Evolutionary conservation across 345 rosid species (phyloP).

Genomic region (Dipteronia dyeriana): DNA sequence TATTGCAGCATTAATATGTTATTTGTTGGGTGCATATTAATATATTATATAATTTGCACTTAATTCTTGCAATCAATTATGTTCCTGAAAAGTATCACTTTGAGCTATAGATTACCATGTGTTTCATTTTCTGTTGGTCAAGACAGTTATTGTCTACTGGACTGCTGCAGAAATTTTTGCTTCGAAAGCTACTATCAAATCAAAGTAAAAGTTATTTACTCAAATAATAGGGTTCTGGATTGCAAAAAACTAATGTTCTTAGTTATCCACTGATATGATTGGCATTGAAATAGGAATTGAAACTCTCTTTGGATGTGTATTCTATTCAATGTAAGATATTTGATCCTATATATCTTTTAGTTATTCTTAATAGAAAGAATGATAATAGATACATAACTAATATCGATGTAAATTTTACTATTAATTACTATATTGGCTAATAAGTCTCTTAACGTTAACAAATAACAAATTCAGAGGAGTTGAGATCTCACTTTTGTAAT

Average conservation of each 20-base stretch:
- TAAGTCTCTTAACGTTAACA: too few relatives aligned
- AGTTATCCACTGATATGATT: background rate
- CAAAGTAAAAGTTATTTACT: background rate
- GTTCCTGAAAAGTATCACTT: background rate
- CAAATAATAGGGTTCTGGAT: background rate
- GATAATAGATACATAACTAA: too few relatives aligned
- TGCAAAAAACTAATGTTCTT: background rate
- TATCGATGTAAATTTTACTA: too few relatives aligned
- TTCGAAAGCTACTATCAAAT: background rate
- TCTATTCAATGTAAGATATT: too few relatives aligned
- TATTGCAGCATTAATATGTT: background rate
- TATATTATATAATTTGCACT: background rate
- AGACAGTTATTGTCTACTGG: background rate
- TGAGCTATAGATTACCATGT: background rate
- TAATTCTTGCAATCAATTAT: background rate
- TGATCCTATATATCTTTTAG: too few relatives aligned
- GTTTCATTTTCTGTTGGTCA: constrained; percentile 9
- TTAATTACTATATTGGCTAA: too few relatives aligned
- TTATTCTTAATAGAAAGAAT: too few relatives aligned
- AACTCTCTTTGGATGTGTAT: too few relatives aligned
- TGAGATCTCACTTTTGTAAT: too few relatives aligned
- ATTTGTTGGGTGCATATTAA: too few relatives aligned
- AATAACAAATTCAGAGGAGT: too few relatives aligned
- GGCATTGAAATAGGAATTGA: too few relatives aligned
- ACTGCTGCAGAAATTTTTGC: background rate